These are phyloP conservation scores for Xylaria sp. DNA, from an alignment of 495 filamentous ascomycete species.

Conservation along the genomic window DNA sequence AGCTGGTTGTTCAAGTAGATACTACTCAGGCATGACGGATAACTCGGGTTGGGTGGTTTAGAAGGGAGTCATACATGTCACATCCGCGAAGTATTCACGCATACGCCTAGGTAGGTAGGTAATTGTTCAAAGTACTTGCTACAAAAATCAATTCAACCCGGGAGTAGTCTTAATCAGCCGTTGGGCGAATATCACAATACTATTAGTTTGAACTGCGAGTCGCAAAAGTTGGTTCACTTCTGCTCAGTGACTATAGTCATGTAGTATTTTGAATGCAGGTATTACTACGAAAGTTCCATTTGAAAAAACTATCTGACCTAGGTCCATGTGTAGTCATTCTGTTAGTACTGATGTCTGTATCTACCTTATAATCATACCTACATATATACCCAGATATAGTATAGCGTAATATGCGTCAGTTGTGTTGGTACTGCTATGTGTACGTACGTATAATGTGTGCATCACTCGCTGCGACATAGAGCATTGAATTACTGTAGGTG, in stretches of 20 bases:
- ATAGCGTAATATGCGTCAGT: too few species aligned
- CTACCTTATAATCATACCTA: too few species aligned
- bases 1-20: slow-evolving; percentile 23
- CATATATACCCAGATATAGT: too few species aligned
- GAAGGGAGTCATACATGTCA: slow-evolving; percentile 21
- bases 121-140: neutral
- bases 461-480: too few species aligned
- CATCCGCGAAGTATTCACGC: slow-evolving; percentile 3
- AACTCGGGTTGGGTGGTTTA: slow-evolving; percentile 2
- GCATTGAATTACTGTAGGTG: too few species aligned
- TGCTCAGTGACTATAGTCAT: neutral
- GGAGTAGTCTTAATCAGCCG: neutral
- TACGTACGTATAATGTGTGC: too few species aligned
- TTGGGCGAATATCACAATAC: neutral
- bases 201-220: neutral
- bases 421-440: too few species aligned
- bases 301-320: too few species aligned
- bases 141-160: neutral
- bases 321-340: too few species aligned
- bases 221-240: neutral
- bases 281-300: too few species aligned
- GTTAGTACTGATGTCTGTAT: too few species aligned
- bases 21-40: neutral
- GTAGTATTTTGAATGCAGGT: too few species aligned
- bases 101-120: slow-evolving; percentile 10